A percentile compares a stretch with the other conserved stretches of the same genome.
Conservation (phyloP, 2,329 filamentous ascomycete species). For the Penicillium sclerotiorum region DNA sequence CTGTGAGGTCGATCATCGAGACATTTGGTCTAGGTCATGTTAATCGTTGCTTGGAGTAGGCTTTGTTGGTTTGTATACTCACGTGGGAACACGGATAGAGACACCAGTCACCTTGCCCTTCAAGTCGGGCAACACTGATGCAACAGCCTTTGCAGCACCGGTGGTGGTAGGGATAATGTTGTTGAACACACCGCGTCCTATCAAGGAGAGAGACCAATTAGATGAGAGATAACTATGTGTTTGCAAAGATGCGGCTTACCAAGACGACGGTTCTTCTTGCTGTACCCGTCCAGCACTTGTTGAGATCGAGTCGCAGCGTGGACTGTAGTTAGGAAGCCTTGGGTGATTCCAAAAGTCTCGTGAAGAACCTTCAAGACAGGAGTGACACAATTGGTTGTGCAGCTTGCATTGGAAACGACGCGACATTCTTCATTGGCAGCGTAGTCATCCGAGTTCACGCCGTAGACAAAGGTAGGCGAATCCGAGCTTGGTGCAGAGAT, state of each 20-base stretch:
- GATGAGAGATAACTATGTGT: background rate
- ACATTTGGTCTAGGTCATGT: constrained; percentile 67
- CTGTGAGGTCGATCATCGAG: constrained; percentile 89
- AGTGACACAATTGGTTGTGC: constrained; percentile 38
- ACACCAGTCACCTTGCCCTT: constrained; percentile 97
- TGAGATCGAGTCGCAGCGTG: constrained; percentile 36
- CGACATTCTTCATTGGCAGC: constrained; percentile 21
- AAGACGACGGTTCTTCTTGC: constrained; percentile 36
- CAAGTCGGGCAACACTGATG: constrained; percentile 88
- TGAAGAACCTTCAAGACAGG: constrained; percentile 36
- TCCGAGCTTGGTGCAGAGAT: constrained; percentile 58
- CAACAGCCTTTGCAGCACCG: constrained; percentile 93
- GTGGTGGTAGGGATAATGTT: constrained; percentile 96
- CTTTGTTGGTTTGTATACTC: constrained; percentile 3
- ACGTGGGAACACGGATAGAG: constrained; percentile 89
- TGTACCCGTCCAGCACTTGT: constrained; percentile 38
- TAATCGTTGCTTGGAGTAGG: background rate
- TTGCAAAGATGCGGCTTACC: constrained; percentile 14
- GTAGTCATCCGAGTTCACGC: constrained; percentile 34
- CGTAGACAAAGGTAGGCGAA: constrained; percentile 64
- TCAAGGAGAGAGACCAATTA: background rate
- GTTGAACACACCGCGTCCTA: constrained; percentile 84
- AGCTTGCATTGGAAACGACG: constrained; percentile 35
- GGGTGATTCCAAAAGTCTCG: constrained; percentile 31
- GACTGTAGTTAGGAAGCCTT: constrained; percentile 36